phyloP scores from a whole-genome alignment of 2,329 filamentous ascomycete species.

The Fusarium chaquense region DNA sequence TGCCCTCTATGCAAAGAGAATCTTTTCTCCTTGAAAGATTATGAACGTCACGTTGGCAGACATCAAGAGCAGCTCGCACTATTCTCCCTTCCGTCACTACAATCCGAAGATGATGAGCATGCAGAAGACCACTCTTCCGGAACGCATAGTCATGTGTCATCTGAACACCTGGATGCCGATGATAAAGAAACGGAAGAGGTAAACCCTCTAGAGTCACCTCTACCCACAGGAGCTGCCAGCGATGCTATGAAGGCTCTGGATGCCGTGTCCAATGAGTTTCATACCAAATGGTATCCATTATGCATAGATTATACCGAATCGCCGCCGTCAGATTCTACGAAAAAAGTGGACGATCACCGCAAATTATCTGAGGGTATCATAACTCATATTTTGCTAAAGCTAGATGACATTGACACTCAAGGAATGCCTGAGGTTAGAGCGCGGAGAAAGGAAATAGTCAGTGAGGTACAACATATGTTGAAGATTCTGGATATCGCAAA shows the following conservation, averaged over 20 bases:
- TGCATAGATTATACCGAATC: conserved; percentile 70
- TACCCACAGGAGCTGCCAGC: conserved; percentile 49
- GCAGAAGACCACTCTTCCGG: neutral
- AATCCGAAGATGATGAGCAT: neutral
- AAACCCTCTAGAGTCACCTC: conserved; percentile 22
- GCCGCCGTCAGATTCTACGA: conserved; percentile 75
- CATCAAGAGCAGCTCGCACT: conserved; percentile 24
- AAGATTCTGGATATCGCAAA: conserved; percentile 67
- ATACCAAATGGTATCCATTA: conserved; percentile 71
- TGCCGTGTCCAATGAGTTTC: conserved; percentile 73
- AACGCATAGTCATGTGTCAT: neutral
- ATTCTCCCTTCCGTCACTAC: neutral
- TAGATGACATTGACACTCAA: conserved; percentile 80
- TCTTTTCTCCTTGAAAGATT: neutral
- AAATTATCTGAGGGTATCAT: conserved; percentile 82
- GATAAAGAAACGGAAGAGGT: neutral
- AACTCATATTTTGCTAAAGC: conserved; percentile 79
- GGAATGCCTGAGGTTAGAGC: conserved; percentile 74
- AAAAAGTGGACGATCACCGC: conserved; percentile 79
- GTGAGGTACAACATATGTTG: conserved; percentile 75
- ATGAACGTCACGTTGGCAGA: neutral
- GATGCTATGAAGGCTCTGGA: conserved; percentile 69
- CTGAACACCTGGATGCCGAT: neutral
- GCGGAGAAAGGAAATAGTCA: conserved; percentile 78
- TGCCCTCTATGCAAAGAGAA: neutral